Conservation (phyloP, 1,284 basidiomycete species). For the Afroboletus lepidellus region DNA sequence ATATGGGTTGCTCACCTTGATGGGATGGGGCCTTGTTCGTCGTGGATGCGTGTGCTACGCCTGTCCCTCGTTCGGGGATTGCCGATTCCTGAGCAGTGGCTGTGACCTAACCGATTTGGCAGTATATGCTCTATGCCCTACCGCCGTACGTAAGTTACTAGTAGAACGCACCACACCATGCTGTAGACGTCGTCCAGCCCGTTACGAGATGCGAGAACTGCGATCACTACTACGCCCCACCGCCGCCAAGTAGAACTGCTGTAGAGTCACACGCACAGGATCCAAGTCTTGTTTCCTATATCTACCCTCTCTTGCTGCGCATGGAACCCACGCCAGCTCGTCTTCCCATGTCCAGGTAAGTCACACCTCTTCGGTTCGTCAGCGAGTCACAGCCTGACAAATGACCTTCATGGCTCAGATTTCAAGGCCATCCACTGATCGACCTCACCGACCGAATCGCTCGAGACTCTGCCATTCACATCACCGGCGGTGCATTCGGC, state of each 20-base stretch:
- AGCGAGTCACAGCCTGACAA: not conserved
- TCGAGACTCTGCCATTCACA: not conserved
- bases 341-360: not conserved
- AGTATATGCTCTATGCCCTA: no score
- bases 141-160: no score
- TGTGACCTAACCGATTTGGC: conserved; percentile 8
- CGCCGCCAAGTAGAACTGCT: no score
- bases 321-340: not conserved
- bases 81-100: conserved; percentile 22
- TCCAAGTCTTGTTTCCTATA: no score
- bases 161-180: no score
- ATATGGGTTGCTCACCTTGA: conserved; percentile 25
- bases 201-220: no score
- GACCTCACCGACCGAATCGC: conserved; percentile 5
- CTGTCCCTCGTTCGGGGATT: conserved; percentile 20
- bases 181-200: no score
- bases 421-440: not conserved
- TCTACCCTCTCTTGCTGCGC: not conserved
- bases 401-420: not conserved
- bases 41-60: conserved; percentile 5
- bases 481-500: conserved; percentile 1
- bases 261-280: no score
- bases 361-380: not conserved
- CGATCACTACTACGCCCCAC: no score
- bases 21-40: conserved; percentile 28